These are phyloP conservation scores for Cynanchum wilfordii DNA, from an alignment of 257 asterid genomes.

Conservation along the genomic window DNA sequence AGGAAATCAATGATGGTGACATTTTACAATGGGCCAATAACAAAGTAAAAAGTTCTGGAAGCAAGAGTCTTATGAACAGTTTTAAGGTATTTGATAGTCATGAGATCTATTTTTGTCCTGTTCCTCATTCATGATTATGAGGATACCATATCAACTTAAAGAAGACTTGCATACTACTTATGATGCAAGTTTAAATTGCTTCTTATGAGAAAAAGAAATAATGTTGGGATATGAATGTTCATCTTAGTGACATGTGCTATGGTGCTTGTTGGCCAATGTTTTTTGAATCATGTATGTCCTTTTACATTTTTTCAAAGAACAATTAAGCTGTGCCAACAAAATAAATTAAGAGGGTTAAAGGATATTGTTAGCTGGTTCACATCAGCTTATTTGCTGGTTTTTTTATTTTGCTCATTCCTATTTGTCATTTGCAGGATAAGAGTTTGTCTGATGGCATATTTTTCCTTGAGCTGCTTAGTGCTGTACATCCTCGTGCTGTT, in stretches of 20 bases:
- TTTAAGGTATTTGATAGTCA: slow-evolving; percentile 44
- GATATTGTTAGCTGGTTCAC: not conserved
- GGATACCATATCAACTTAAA: not conserved
- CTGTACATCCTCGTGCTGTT: slow-evolving; percentile 92
- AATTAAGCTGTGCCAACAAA: not conserved
- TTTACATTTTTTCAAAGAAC: not conserved
- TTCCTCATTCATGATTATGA: not conserved
- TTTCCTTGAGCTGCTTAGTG: slow-evolving; percentile 93
- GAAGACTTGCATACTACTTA: not conserved
- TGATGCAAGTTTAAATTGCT: not conserved
- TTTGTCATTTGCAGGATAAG: slow-evolving; percentile 60
- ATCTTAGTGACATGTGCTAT: not conserved
- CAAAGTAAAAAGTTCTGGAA: slow-evolving; percentile 65
- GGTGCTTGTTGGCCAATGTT: not conserved
- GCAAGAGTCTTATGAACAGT: slow-evolving; percentile 63
- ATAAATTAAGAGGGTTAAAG: not conserved
- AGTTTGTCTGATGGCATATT: slow-evolving; percentile 76
- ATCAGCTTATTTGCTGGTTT: not conserved
- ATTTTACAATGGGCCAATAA: slow-evolving; percentile 88
- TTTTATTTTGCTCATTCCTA: not conserved
- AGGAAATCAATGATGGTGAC: slow-evolving; percentile 77
- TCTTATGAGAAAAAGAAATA: not conserved
- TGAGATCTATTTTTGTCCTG: not conserved
- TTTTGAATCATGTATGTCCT: not conserved
- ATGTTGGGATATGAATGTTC: not conserved